Evolutionary conservation across 2,329 filamentous ascomycete genomes (phyloP).

Genomic region (Chaetoscypha palmicola): DNA sequence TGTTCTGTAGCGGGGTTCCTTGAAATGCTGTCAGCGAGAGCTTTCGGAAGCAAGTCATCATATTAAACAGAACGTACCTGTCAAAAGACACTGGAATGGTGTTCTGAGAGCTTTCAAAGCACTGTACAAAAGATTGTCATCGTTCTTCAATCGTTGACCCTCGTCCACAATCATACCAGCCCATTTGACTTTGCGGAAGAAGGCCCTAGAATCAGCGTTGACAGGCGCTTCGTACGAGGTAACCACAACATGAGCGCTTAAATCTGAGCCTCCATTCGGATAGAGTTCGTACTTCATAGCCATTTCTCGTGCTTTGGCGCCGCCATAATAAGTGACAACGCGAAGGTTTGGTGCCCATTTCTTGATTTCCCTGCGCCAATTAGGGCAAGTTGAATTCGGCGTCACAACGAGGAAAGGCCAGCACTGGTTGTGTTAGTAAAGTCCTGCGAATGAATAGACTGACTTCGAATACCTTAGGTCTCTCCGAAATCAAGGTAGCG

Average conservation of each 20-base stretch:
- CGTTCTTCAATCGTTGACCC: slow-evolving; percentile 91
- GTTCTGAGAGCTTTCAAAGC: slow-evolving; percentile 67
- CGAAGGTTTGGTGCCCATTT: slow-evolving; percentile 81
- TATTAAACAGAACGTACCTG: slow-evolving; percentile 37
- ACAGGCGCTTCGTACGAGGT: slow-evolving; percentile 89
- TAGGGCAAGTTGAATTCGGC: slow-evolving; percentile 92
- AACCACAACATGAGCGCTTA: slow-evolving; percentile 85
- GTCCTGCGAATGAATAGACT: slow-evolving; percentile 21
- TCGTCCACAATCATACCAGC: slow-evolving; percentile 87
- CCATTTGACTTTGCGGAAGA: slow-evolving; percentile 72
- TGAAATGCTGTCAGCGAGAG: slow-evolving; percentile 15
- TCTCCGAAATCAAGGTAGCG: slow-evolving; percentile 60
- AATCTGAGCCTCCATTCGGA: slow-evolving; percentile 53
- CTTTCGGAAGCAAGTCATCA: background rate
- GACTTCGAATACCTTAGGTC: slow-evolving; percentile 35
- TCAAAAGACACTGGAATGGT: slow-evolving; percentile 79
- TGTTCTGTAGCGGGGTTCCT: slow-evolving; percentile 87
- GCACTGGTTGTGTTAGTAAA: slow-evolving; percentile 55
- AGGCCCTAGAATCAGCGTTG: slow-evolving; percentile 58
- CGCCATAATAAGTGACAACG: slow-evolving; percentile 90
- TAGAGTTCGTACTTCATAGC: slow-evolving; percentile 83
- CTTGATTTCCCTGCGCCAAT: slow-evolving; percentile 95
- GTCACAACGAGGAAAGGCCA: slow-evolving; percentile 93
- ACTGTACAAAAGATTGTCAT: slow-evolving; percentile 73
- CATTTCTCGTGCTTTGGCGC: slow-evolving; percentile 64